Conservation (phyloP, 164 flowering plant genomes). For the grape (Vitis vinifera) region ASM3070453v1 NC_081816.1:4003001-4003500, state of each 20-base stretch:
- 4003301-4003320: conserved; percentile 52
- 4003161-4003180: conserved; percentile 27
- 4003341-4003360: conserved; percentile 26
- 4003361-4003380: conserved; percentile 20
- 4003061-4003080: conserved; percentile 46
- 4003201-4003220: conserved; percentile 49
- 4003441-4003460: too few relatives aligned
- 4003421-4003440: too few relatives aligned
- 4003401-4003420: too few relatives aligned
- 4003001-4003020: neutral
- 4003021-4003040: neutral
- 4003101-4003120: conserved; percentile 42
- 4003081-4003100: conserved; percentile 50
- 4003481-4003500: conserved; percentile 39
- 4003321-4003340: conserved; percentile 16
- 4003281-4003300: conserved; percentile 6
- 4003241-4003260: too few relatives aligned
- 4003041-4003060: conserved; percentile 26
- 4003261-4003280: too few relatives aligned
- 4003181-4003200: conserved; percentile 36
- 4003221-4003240: neutral
- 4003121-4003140: conserved; percentile 33
- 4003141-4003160: conserved; percentile 23
- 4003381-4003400: neutral
- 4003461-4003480: neutral